phyloP scores from a whole-genome alignment of 305 asterid genomes.

The Fraxinus xanthoxyloides region DNA sequence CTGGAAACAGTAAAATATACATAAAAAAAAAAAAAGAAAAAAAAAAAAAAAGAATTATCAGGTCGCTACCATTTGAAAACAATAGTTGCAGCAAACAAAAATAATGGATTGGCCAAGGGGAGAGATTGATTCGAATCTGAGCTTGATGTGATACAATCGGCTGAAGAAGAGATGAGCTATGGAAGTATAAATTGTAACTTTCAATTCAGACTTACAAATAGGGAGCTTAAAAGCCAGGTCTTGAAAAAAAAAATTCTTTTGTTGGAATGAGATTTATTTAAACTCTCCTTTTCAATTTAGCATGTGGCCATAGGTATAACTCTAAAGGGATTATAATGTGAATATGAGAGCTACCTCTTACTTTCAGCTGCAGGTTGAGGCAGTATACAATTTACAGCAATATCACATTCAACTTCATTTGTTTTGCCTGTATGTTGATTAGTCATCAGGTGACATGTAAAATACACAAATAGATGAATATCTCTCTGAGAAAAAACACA shows the following conservation, averaged over 20 bases:
- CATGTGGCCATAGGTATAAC: background rate
- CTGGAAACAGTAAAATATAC: constrained; percentile 37
- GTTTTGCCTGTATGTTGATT: constrained; percentile 43
- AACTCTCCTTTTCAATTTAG: background rate
- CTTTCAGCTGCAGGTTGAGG: constrained; percentile 82
- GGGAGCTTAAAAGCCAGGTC: background rate
- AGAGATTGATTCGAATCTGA: background rate
- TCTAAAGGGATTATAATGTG: background rate
- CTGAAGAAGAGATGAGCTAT: background rate
- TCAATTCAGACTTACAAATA: background rate
- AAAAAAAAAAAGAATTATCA: background rate
- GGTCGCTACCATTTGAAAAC: background rate
- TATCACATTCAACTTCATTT: constrained; percentile 46
- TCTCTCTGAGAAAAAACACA: background rate
- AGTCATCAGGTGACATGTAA: constrained; percentile 22
- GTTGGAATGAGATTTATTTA: background rate
- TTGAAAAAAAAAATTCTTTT: background rate
- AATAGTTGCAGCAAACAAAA: background rate
- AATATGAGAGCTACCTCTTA: constrained; percentile 55
- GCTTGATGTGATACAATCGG: background rate
- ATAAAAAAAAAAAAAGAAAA: background rate
- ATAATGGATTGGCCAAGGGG: background rate
- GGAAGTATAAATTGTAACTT: background rate
- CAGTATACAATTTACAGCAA: constrained; percentile 48
- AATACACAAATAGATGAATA: background rate